A percentile compares a stretch with the other conserved stretches of the same genome.
phyloP scores from a whole-genome alignment of 371 early-diverging fungal species.

The Zancudomyces culisetae region DNA sequence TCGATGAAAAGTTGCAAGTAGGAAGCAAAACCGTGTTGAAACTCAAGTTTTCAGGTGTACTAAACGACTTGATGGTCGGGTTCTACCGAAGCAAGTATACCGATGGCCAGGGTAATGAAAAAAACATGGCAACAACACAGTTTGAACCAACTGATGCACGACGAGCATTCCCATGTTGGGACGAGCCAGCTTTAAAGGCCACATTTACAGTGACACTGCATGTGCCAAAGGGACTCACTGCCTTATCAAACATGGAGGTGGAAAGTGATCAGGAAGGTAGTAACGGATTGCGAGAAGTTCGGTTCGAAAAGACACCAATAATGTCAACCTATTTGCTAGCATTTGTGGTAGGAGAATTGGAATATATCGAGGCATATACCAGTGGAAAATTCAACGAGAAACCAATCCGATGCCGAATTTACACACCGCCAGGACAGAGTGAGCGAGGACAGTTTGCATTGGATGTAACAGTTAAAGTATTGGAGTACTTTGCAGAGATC shows the following conservation, averaged over 20 bases:
- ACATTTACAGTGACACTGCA: constrained; percentile 63
- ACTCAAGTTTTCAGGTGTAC: constrained; percentile 41
- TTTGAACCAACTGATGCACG: constrained; percentile 90
- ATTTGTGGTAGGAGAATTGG: constrained; percentile 74
- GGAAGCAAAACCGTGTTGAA: constrained; percentile 16
- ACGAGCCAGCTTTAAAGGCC: constrained; percentile 81
- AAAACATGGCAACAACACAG: constrained; percentile 63
- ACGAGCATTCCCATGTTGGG: constrained; percentile 81
- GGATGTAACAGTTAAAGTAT: constrained; percentile 37
- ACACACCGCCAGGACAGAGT: constrained; percentile 41
- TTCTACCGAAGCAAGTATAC: constrained; percentile 64
- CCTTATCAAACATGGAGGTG: constrained; percentile 73
- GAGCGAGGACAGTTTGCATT: constrained; percentile 56
- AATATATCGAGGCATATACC: constrained; percentile 48
- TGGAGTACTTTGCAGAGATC: constrained; percentile 60
- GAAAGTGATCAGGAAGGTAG: constrained; percentile 19
- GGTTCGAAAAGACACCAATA: constrained; percentile 60
- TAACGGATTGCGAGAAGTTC: constrained; percentile 24
- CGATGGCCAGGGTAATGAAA: constrained; percentile 36
- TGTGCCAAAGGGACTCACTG: constrained; percentile 42
- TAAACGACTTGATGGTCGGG: constrained; percentile 68
- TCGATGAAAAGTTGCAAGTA: constrained; percentile 39
- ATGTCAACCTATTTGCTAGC: constrained; percentile 91
- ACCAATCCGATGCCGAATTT: constrained; percentile 49
- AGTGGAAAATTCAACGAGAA: background rate